phyloP scores from a whole-genome alignment of 2,329 filamentous ascomycete species.

The Dothidotthia symphoricarpi region DNA sequence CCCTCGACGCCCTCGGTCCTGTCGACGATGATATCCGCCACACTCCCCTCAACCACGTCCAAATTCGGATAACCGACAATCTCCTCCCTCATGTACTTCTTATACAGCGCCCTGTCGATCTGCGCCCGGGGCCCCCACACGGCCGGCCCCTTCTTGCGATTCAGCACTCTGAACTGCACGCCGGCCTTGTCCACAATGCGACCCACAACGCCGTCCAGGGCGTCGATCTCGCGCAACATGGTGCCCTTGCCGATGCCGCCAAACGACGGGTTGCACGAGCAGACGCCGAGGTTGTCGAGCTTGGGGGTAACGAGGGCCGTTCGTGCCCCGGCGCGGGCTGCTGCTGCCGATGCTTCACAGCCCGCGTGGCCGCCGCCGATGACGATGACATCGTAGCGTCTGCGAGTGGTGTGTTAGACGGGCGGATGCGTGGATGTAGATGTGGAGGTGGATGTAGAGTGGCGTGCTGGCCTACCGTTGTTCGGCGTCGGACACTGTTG shows the following conservation, averaged over 20 bases:
- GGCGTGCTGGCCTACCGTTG: slow-evolving; percentile 17
- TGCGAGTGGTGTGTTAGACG: slow-evolving; percentile 40
- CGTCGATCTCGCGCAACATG: slow-evolving; percentile 92
- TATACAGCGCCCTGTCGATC: slow-evolving; percentile 88
- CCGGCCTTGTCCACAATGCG: slow-evolving; percentile 90
- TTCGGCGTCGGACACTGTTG: slow-evolving; percentile 45
- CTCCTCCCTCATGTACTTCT: slow-evolving; percentile 86
- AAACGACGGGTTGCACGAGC: slow-evolving; percentile 95
- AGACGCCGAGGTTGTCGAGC: slow-evolving; percentile 84
- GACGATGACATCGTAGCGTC: slow-evolving; percentile 86
- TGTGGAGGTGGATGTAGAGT: slow-evolving; percentile 2
- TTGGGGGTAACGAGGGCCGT: slow-evolving; percentile 90
- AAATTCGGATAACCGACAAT: slow-evolving; percentile 75
- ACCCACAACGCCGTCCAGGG: slow-evolving; percentile 84
- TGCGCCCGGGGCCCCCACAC: slow-evolving; percentile 97
- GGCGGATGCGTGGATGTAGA: not conserved
- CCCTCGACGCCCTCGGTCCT: slow-evolving; percentile 50
- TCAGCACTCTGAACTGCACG: slow-evolving; percentile 89
- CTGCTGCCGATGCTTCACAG: slow-evolving; percentile 87
- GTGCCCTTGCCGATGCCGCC: slow-evolving; percentile 98
- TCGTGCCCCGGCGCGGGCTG: slow-evolving; percentile 81
- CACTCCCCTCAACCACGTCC: slow-evolving; percentile 78
- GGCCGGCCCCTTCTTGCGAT: slow-evolving; percentile 84
- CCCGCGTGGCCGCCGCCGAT: slow-evolving; percentile 96
- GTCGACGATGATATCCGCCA: slow-evolving; percentile 83